Evolutionary conservation across 768 basidiomycete species (phyloP), one percentile per base, ranked within the genome.

Genomic region (Dentipellis fragilis): DNA sequence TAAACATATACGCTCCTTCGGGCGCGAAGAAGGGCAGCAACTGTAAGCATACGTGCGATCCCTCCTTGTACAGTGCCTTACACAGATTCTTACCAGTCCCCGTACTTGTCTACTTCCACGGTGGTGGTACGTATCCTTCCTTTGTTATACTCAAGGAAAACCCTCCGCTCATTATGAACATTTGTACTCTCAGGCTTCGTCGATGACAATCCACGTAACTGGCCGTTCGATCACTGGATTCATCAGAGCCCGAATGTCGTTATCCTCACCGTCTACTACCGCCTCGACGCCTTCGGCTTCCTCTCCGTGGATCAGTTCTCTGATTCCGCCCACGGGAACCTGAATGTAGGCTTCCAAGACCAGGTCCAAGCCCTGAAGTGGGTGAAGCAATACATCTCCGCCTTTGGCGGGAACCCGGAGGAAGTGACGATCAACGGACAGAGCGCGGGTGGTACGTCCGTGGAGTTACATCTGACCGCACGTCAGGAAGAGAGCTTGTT

Each of bases 151-250:
- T 38, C 21, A 16, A 14, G 19, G 49, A 9, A 19, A 37, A 11
- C 17, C 10, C 12, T 23, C 14, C 34, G 16, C 22, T 36, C 7
- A 23, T 19, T 49, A 22, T 6, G 6, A 34, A 21, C 17, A 22
- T 14, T 39, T 8, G 42, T 12, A 45, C 12, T 42, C 3, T 22
- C 23, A 80, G 80, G 77, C 22, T 85, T 81, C 57, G 64, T 77
- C 19, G 80, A 64, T 59, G 81, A 83, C 4, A 85, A 84, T 63
- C 83, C 82, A 1, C 71, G 70, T 1, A 81, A 79, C 64, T 86
- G 80, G 80, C 81, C 84, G 1, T 85, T 84, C 63, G 77, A 84
- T 60, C 70, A 74, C 60, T 85, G 82, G 83, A 69, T 86, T 53
- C 69, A 83, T 46, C 83, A 84, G 61, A 78, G 72, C 23, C 81